These are phyloP conservation scores for Lasiodiplodia theobromae DNA, from an alignment of 2,329 filamentous ascomycete genomes.

Conservation along the genomic window DNA sequence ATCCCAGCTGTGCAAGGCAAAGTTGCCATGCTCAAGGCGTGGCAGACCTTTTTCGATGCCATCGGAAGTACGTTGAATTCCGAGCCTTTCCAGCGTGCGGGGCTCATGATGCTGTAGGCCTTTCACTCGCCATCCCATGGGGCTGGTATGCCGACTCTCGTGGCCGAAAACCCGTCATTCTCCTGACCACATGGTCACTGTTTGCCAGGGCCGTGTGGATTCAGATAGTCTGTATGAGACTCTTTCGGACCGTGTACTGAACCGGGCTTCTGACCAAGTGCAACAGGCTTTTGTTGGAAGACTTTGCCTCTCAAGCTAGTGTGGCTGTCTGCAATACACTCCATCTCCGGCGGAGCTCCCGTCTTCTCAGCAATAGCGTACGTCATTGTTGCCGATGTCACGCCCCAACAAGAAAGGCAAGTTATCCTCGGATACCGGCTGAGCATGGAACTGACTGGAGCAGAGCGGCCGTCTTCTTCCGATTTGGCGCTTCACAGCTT, in stretches of 20 bases:
- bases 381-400: constrained; percentile 42
- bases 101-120: constrained; percentile 20
- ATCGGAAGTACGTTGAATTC: constrained; percentile 50
- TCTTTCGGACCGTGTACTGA: background rate
- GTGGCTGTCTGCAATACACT: constrained; percentile 41
- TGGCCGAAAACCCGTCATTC: constrained; percentile 43
- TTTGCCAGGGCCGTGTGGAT: constrained; percentile 37
- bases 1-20: constrained; percentile 57
- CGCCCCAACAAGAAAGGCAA: constrained; percentile 34
- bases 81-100: background rate
- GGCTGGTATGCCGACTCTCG: constrained; percentile 46
- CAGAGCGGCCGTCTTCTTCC: constrained; percentile 41
- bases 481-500: constrained; percentile 39
- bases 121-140: constrained; percentile 44
- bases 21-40: constrained; percentile 61
- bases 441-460: constrained; percentile 12
- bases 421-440: background rate
- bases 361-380: constrained; percentile 39
- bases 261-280: background rate
- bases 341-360: constrained; percentile 38
- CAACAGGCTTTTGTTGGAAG: constrained; percentile 43
- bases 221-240: constrained; percentile 38
- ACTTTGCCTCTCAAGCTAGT: constrained; percentile 40
- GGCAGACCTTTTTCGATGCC: constrained; percentile 54
- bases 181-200: constrained; percentile 38